Conservation (phyloP, 768 basidiomycete species). For the Leccinum rimulosum region DNA sequence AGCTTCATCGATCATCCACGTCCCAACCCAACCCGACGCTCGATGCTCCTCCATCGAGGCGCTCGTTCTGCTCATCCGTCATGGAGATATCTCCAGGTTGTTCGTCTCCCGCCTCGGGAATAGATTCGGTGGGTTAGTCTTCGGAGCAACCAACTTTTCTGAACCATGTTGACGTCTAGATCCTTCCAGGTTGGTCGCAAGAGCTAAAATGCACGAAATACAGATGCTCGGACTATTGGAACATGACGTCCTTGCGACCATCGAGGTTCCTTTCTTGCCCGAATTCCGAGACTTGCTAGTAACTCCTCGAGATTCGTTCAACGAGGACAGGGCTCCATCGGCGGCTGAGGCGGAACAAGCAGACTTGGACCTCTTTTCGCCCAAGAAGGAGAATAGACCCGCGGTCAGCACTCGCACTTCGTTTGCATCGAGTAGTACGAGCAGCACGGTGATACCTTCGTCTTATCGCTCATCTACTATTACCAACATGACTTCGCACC, state of each 20-base stretch:
- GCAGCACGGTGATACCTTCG: constrained; percentile 35
- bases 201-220: constrained; percentile 97
- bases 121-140: constrained; percentile 39
- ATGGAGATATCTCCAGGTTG: no score
- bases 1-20: no score
- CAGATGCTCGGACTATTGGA: constrained; percentile 92
- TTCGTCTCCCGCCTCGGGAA: no score
- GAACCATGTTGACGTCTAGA: neutral
- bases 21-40: no score
- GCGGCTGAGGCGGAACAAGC: constrained; percentile 68
- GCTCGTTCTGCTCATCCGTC: no score
- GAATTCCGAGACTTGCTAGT: constrained; percentile 36
- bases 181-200: constrained; percentile 72
- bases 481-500: constrained; percentile 40
- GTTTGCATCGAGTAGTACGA: constrained; percentile 37
- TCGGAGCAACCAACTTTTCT: neutral
- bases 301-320: constrained; percentile 32
- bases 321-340: constrained; percentile 37
- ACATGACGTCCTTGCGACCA: constrained; percentile 86
- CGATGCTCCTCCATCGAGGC: no score
- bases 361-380: constrained; percentile 66
- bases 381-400: constrained; percentile 40
- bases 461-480: constrained; percentile 34
- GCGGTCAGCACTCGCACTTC: constrained; percentile 36
- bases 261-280: constrained; percentile 79